phyloP scores from a whole-genome alignment of 23 red algal species.

The Agarophyton chilense region DNA sequence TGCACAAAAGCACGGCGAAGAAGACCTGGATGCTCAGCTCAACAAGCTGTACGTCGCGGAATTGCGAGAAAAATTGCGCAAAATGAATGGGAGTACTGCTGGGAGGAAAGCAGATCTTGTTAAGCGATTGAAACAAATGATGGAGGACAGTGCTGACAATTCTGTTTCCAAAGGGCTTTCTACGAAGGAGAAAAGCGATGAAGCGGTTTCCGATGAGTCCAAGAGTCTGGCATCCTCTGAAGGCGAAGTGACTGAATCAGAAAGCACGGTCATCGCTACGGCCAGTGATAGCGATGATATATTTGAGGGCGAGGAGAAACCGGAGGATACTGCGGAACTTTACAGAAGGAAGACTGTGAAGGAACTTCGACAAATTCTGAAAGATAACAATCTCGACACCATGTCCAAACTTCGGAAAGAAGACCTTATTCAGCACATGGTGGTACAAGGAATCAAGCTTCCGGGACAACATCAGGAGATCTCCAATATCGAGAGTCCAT shows the following conservation, averaged over 20 bases:
- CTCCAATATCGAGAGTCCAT: not conserved
- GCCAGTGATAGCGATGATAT: not conserved
- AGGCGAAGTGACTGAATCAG: not conserved
- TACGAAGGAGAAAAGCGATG: not conserved
- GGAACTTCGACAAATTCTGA: conserved; percentile 36
- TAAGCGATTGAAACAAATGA: not conserved
- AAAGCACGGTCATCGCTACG: not conserved
- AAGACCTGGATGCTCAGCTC: not conserved
- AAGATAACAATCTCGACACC: not conserved
- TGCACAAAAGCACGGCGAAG: not conserved
- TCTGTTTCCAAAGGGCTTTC: not conserved
- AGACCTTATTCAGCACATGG: conserved; percentile 40
- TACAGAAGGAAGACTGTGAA: conserved; percentile 63
- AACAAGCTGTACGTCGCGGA: not conserved
- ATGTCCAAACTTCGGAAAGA: conserved; percentile 39
- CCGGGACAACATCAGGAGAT: not conserved
- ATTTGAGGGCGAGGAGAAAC: not conserved
- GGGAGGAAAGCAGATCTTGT: conserved; percentile 19
- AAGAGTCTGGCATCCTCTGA: not conserved
- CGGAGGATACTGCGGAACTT: not conserved
- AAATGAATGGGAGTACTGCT: not conserved
- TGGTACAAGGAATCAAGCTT: not conserved
- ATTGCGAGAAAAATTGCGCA: not conserved
- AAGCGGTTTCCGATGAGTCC: not conserved
- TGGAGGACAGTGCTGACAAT: not conserved